Evolutionary conservation across 176 grass and related monocot genomes (phyloP).

Genomic region (Dendrocalamus sinicus): DNA sequence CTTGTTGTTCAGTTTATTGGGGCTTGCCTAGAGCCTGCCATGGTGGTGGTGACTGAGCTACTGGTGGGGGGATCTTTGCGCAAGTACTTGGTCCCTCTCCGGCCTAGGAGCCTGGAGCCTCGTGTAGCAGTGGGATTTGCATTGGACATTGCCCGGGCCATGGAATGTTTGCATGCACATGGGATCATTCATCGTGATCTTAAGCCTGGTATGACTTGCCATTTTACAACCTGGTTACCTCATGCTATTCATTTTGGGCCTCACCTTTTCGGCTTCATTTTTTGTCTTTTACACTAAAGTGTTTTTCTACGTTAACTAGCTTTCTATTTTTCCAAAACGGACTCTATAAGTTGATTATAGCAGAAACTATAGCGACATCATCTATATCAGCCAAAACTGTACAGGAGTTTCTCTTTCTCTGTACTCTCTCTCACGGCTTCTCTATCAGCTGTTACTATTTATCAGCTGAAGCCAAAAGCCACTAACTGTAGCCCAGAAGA

Average conservation of each 20-base stretch:
- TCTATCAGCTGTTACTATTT: too few relatives aligned
- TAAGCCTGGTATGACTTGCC: constrained; percentile 74
- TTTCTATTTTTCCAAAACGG: rapidly evolving
- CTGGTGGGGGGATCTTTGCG: constrained; percentile 84
- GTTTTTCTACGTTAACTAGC: too few relatives aligned
- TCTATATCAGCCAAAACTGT: too few relatives aligned
- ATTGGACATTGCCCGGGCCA: constrained; percentile 82
- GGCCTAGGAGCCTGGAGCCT: constrained; percentile 81
- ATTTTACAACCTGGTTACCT: constrained; percentile 3
- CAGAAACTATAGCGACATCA: too few relatives aligned
- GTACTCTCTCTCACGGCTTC: too few relatives aligned
- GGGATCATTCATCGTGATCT: constrained; percentile 99
- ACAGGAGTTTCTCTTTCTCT: too few relatives aligned
- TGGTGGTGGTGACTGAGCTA: constrained; percentile 97
- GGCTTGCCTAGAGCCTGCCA: constrained; percentile 83
- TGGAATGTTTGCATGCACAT: constrained; percentile 97
- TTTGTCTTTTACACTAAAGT: too few relatives aligned
- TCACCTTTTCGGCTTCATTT: too few relatives aligned
- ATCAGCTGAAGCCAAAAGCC: too few relatives aligned
- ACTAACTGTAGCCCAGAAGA: too few relatives aligned
- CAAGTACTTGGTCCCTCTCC: constrained; percentile 79
- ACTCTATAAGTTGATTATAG: too few relatives aligned
- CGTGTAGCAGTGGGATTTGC: constrained; percentile 80
- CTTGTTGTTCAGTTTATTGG: constrained; percentile 82
- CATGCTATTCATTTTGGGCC: not conserved